Base-by-base conservation (phyloP, 805 yeast species). In the Debaryomyces maramus region DNA sequence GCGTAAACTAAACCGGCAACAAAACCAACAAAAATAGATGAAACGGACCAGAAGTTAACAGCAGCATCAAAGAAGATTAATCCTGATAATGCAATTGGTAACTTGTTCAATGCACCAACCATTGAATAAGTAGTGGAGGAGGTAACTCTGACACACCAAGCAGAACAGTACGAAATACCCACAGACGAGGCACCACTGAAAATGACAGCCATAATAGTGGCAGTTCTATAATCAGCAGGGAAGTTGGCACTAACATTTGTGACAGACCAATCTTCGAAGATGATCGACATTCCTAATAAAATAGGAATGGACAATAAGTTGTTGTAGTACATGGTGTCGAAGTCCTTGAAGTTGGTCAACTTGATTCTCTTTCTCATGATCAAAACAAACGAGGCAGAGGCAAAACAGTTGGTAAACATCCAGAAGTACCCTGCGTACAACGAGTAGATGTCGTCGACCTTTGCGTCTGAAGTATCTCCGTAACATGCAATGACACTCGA, bases 121-220 rank as follows among this genome's bases (percentile, higher is more conserved):
- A 93, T 93, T 39, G 97, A 88, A 74, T 93, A 93, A 40, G 99
- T 93, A 40, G 99, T 93, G 19, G 98, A 90, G 16, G 97, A 88
- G 32, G 99, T 93, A 49, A 93, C 98, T 73, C 99, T 88, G 51
- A 93, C 96, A 80, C 99, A 93, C 99, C 99, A 93, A 46, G 97
- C 99, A 9, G 98, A 89, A 69, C 97, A 88, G 80, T 93, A 93
- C 32, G 98, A 91, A 63, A 93, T 93, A 72, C 96, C 97, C 39
- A 93, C 96, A 22, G 97, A 85, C 32, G 95, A 84, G 53, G 87
- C 79, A 67, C 99, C 99, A 26, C 97, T 88, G 60, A 91, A 78
- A 47, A 93, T 57, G 96, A 93, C 90, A 54, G 88, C 83, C 32
- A 83, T 66, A 48, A 88, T 75, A 43, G 88, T 78, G 32, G 91